Evolutionary conservation across 352 stramenopile species (phyloP).

Genomic region (Globisporangium parvum): DNA sequence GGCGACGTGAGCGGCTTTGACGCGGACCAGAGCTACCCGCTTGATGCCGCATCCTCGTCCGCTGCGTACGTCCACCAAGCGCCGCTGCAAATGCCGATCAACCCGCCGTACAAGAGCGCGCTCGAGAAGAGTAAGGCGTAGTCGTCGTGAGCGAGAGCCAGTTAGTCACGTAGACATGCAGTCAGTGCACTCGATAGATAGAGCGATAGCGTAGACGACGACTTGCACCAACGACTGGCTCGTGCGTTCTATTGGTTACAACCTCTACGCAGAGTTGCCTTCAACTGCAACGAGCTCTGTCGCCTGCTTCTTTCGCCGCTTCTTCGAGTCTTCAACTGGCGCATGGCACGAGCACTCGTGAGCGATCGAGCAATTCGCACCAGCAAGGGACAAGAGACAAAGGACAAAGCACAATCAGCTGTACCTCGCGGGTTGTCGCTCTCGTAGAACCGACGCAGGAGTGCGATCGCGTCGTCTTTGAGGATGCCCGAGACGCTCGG

Average conservation of each 20-base stretch:
- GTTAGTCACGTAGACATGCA: conserved; percentile 3
- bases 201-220: no score
- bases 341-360: not conserved
- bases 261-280: not conserved
- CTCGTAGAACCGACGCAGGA: conserved; percentile 89
- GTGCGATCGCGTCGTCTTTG: conserved; percentile 74
- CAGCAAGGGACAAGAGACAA: no score
- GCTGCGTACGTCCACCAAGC: conserved; percentile 60
- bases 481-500: conserved; percentile 62
- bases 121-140: conserved; percentile 46
- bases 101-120: conserved; percentile 76
- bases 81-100: conserved; percentile 81
- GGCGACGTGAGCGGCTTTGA: conserved; percentile 78
- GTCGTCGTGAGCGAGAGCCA: not conserved
- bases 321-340: conserved; percentile 73
- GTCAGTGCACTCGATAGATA: conserved; percentile 7
- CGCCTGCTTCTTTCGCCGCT: conserved; percentile 52
- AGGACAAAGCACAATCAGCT: no score
- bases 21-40: conserved; percentile 78
- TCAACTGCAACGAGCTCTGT: conserved; percentile 7
- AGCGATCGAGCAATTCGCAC: not conserved
- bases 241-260: not conserved
- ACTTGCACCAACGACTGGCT: no score
- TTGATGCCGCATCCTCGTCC: conserved; percentile 21
- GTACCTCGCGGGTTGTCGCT: conserved; percentile 83